phyloP scores from a whole-genome alignment of 768 basidiomycete species.

The Solioccasus polychromus region DNA sequence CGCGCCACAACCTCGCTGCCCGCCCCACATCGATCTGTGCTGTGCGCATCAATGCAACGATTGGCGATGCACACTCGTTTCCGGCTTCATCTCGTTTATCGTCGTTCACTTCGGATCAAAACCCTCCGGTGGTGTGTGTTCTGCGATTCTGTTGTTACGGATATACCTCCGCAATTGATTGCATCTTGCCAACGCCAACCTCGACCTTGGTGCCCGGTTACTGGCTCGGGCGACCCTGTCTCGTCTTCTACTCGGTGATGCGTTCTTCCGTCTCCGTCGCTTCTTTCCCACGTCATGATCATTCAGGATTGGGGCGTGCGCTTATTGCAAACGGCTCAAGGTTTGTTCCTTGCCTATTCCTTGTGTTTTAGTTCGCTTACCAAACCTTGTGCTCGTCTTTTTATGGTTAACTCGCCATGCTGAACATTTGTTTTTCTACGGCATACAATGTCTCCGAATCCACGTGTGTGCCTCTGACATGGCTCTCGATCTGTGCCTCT shows the following conservation, averaged over 20 bases:
- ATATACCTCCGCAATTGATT: background rate
- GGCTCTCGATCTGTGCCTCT: constrained; percentile 7
- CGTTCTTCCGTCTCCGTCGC: constrained; percentile 8
- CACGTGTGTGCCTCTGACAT: constrained; percentile 9
- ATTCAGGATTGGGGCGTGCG: constrained; percentile 75
- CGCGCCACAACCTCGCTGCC: constrained; percentile 2
- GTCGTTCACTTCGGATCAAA: background rate
- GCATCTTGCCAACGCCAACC: background rate
- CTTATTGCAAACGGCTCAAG: constrained; percentile 86
- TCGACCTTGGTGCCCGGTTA: constrained; percentile 5
- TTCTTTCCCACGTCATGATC: constrained; percentile 3
- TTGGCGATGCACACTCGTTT: constrained; percentile 11
- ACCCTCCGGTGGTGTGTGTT: constrained; percentile 1
- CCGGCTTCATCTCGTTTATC: constrained; percentile 5
- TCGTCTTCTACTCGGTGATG: constrained; percentile 15
- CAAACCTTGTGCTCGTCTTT: constrained; percentile 10
- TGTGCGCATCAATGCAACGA: constrained; percentile 3
- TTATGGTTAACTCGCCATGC: constrained; percentile 5
- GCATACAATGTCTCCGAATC: constrained; percentile 19
- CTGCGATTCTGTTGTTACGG: background rate
- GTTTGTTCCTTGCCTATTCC: constrained; percentile 38
- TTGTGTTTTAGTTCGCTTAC: constrained; percentile 19
- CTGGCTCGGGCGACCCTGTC: background rate
- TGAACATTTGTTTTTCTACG: constrained; percentile 8
- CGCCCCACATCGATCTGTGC: constrained; percentile 5